Conservation (phyloP, 306 rosid species). For the Acacia melanoxylon region DNA sequence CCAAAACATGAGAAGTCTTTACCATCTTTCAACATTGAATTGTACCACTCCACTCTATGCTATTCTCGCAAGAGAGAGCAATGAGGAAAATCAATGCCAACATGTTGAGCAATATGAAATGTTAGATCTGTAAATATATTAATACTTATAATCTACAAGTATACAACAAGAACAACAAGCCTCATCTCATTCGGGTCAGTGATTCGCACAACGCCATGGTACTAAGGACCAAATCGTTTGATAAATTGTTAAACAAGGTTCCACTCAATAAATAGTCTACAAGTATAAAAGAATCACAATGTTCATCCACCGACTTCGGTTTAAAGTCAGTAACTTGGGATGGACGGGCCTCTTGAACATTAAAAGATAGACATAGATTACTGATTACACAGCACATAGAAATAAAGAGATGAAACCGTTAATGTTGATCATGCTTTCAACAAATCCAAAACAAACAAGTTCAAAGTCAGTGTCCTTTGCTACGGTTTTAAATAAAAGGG, state of each 20-base stretch:
- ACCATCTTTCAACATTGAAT: not conserved
- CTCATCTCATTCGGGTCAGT: too few species aligned
- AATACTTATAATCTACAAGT: not conserved
- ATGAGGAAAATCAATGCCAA: not conserved
- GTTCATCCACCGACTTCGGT: not conserved
- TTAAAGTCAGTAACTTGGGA: not conserved
- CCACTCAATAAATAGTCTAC: not conserved
- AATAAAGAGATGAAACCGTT: not conserved
- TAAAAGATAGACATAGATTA: not conserved
- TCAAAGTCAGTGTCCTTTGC: constrained; percentile 2
- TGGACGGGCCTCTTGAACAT: not conserved
- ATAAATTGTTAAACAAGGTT: too few species aligned
- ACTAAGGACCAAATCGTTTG: too few species aligned
- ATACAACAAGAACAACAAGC: not conserved
- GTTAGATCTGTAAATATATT: not conserved
- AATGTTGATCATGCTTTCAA: not conserved
- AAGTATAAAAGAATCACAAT: not conserved
- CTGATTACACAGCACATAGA: not conserved
- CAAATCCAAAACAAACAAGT: not conserved
- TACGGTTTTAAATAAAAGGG: not conserved
- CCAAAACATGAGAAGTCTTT: not conserved
- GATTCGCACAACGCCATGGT: too few species aligned
- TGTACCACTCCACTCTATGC: not conserved
- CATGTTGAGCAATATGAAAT: not conserved
- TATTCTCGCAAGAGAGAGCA: not conserved